Evolutionary conservation across 2,329 filamentous ascomycete species (phyloP).

Genomic region (Colletotrichum trifolii): DNA sequence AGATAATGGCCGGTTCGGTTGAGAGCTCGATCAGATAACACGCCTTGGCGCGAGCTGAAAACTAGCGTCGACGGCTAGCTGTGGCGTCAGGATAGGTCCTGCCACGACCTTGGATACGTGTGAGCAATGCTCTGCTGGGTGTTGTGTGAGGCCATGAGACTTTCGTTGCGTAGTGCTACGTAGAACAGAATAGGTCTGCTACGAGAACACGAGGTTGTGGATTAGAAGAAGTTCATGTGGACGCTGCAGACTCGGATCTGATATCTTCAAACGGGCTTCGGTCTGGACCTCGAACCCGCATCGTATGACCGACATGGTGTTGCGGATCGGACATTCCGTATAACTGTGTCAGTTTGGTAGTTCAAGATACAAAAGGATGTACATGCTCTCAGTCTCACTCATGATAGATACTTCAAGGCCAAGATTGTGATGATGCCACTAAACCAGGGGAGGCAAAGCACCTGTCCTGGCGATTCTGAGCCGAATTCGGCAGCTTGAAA

Average conservation of each 20-base stretch:
- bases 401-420: no score
- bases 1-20: conserved; percentile 24
- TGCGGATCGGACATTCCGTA: not conserved
- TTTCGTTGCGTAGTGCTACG: no score
- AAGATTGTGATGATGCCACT: no score
- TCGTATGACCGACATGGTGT: not conserved
- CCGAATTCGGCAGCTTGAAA: no score
- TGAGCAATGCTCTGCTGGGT: no score
- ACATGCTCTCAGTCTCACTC: no score
- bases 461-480: no score
- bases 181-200: not conserved
- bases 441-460: no score
- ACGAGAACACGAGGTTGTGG: conserved; percentile 14
- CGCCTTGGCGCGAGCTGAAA: conserved; percentile 20
- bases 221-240: not conserved
- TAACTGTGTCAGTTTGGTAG: not conserved
- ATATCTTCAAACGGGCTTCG: conserved; percentile 27
- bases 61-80: not conserved
- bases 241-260: conserved; percentile 23
- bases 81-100: no score
- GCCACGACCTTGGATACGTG: no score
- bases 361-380: no score
- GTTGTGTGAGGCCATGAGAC: not conserved
- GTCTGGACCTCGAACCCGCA: not conserved
- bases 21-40: conserved; percentile 28